Evolutionary conservation across 169 alveolate species (phyloP), one percentile per base, ranked within the genome.

Genomic region (Miamiensis avidus): DNA sequence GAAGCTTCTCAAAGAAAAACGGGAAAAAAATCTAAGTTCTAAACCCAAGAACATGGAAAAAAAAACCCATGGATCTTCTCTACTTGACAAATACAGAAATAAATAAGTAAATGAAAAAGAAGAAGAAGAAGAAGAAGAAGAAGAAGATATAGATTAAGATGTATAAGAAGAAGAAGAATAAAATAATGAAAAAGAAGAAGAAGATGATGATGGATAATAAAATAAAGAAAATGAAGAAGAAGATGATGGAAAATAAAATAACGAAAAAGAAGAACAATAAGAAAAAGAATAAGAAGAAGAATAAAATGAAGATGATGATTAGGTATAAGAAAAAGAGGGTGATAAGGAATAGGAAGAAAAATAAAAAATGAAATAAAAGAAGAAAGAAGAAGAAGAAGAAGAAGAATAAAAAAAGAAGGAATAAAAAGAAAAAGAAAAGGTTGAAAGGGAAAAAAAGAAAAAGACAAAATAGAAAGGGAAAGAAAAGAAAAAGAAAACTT

Each of bases 211-310:
- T 15, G 28, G 20, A 4, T 15, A n/a, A n/a, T 15, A 73, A 73
- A 73, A 6, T 4, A 15, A 11, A 15, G 6, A 73, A 73, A 26
- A 73, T 15, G 1, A 73, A n/a, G 76, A 73, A 73, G 76, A 73
- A 26, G 30, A 73, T 15, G 11, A 15, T 49, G 4, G 20, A 49
- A 49, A 20, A 49, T 4, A 49, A 49, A 49, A 20, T 11, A 20
- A 49, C 1, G 77, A n/a, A 73, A 73, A 15, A 25, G 29, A 73
- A 73, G 6, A 15, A 6, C 25, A n/a, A 0, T 34, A 32, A 1
- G 0, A 25, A 77, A 25, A 33, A 77, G 28, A 77, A 33, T 27
- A 77, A 29, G 74, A 34, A 27, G 82, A 33, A 77, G 82, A 77
- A 73, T 15, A 6, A 73, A 26, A 73, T 31, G 65, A 6, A 31